A percentile compares a stretch with the other conserved stretches of the same genome.
Evolutionary conservation across 257 asterid species (phyloP).

Genomic region (Primulina tabacum): DNA sequence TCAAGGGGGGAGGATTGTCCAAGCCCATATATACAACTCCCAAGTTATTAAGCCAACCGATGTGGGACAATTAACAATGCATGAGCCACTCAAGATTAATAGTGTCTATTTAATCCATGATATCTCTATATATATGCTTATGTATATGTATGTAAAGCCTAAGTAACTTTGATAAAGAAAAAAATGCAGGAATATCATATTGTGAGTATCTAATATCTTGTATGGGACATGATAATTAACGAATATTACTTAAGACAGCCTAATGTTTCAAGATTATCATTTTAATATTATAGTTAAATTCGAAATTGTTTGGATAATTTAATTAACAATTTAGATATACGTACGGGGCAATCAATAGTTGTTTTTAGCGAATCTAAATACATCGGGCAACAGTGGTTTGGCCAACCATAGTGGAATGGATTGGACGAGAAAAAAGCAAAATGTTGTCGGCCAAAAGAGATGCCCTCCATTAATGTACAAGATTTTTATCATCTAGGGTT

Average conservation of each 20-base stretch:
- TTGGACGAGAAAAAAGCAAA: constrained; percentile 29
- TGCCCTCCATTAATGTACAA: constrained; percentile 21
- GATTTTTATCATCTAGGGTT: constrained; percentile 20
- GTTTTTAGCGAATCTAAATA: neutral
- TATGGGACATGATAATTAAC: neutral
- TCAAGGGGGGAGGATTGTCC: no score
- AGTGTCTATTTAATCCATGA: constrained; percentile 3
- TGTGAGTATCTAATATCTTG: neutral
- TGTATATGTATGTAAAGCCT: neutral
- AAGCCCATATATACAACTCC: no score
- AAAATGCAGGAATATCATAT: constrained; percentile 13
- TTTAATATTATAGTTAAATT: no score
- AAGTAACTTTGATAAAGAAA: neutral
- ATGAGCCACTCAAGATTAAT: constrained; percentile 24
- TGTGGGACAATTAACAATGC: no score
- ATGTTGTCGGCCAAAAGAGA: constrained; percentile 39
- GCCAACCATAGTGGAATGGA: constrained; percentile 32
- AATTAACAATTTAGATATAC: no score
- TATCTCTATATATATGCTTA: neutral
- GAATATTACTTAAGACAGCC: no score
- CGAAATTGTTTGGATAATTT: no score
- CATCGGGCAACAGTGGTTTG: constrained; percentile 18
- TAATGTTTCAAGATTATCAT: no score
- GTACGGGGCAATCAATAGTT: no score
- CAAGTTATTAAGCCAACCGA: no score